A percentile compares a stretch with the other conserved stretches of the same genome.
phyloP scores from a whole-genome alignment of 345 rosid species.

The Laguncularia racemosa region DNA sequence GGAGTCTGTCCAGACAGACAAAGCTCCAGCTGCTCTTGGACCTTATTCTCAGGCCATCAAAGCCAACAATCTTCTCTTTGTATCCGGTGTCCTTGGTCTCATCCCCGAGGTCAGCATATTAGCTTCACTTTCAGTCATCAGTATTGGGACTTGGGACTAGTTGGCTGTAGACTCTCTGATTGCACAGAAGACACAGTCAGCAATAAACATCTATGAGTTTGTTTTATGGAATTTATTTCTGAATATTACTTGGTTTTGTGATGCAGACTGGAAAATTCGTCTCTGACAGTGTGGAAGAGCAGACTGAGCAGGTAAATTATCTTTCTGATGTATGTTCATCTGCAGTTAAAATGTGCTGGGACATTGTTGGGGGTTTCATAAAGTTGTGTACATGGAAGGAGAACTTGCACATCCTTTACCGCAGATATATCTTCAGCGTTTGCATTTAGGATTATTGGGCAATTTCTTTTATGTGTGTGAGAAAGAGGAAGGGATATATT shows the following conservation, averaged over 20 bases:
- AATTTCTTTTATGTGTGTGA: no score
- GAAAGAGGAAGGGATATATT: no score
- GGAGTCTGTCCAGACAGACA: conserved; percentile 65
- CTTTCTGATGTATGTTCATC: neutral
- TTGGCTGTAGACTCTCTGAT: no score
- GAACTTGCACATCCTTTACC: no score
- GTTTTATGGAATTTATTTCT: neutral
- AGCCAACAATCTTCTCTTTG: conserved; percentile 62
- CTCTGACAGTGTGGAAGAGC: conserved; percentile 66
- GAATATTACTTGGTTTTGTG: conserved; percentile 7
- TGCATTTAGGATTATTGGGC: no score
- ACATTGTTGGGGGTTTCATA: no score
- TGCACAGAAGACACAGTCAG: no score
- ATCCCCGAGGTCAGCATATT: conserved; percentile 60
- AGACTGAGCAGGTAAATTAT: conserved; percentile 72
- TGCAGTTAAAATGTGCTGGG: no score
- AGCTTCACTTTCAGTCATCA: neutral
- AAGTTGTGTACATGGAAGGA: no score
- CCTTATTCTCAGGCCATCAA: conserved; percentile 93
- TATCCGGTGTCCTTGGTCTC: conserved; percentile 84
- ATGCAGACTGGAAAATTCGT: conserved; percentile 70
- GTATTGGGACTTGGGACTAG: no score
- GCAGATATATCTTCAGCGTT: no score
- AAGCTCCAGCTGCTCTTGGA: conserved; percentile 94
- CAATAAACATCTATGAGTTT: neutral